Base-by-base conservation (phyloP, 768 basidiomycete species). In the Hypsizygus marmoreus region DNA sequence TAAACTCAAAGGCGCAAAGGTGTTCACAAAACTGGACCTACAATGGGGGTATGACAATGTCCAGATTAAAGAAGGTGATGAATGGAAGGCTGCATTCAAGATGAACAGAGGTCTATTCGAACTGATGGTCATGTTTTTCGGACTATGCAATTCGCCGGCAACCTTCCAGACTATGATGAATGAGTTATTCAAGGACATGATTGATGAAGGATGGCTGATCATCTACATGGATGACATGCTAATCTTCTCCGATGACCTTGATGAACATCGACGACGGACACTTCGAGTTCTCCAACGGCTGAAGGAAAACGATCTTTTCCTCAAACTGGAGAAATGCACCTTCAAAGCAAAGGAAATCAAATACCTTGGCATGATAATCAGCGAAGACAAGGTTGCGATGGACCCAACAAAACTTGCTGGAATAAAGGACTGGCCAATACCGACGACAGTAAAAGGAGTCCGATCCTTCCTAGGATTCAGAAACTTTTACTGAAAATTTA, bases 221-320 rank as follows among this genome's bases (percentile, higher is more conserved):
- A 65, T 75, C 0, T 77, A 76, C 45, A 45, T 75, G 13, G 70
- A 75, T 40, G 63, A 75, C 45, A 69, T 74, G 17, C 63, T 76
- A 0, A 66, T 77, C 42, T 74, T 61, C 54, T 65, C 69, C 1
- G 42, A 62, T 0, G 53, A 45, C 36, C 7, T 55, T 0, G 51
- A 58, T 2, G 29, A 61, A 28, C 68, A 67, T 25, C 23, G 47
- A 0, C 1, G 43, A 25, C 26, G 55, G 5, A 54, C 58, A 0
- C 22, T 34, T 0, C 28, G 49, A 19, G 57, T 68, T 1, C 47
- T 70, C 3, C 35, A 54, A 17, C 38, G 43, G 0, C 49, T 69
- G 1, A 26, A 33, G n/a, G 45, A 67, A 1, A 51, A 65, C 32
- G 32, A 66, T 11, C 57, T 73, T 0, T 71, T 40, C 41, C 29